A percentile compares a stretch with the other conserved stretches of the same genome.
Conservation (phyloP, 495 filamentous ascomycete genomes). For the Glutinoglossum americanum region DNA sequence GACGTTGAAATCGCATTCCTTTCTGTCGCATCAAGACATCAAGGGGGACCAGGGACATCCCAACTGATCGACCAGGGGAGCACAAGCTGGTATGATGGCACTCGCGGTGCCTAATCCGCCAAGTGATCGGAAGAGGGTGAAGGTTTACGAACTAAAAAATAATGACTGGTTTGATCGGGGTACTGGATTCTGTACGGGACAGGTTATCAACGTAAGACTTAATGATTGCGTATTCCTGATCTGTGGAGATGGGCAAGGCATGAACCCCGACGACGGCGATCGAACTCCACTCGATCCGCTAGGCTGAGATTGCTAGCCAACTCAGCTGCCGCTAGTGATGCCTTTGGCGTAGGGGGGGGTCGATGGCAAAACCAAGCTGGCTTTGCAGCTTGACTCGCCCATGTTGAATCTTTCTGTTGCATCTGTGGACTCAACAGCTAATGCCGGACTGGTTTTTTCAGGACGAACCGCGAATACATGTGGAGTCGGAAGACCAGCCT, state of each 20-base stretch:
- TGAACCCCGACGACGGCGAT: background rate
- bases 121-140: constrained; percentile 87
- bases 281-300: background rate
- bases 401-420: background rate
- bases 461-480: constrained; percentile 72
- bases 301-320: background rate
- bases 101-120: constrained; percentile 59
- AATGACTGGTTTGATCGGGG: constrained; percentile 99
- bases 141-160: constrained; percentile 94
- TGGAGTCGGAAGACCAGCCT: constrained; percentile 83
- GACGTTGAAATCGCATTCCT: background rate
- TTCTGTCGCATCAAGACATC: background rate
- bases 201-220: constrained; percentile 48
- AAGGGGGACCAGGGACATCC: background rate
- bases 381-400: background rate
- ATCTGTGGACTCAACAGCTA: background rate
- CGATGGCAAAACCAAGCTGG: background rate
- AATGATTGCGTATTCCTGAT: background rate
- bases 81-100: constrained; percentile 36
- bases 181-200: constrained; percentile 82
- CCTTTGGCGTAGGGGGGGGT: background rate
- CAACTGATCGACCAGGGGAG: background rate
- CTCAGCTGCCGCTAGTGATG: background rate
- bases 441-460: constrained; percentile 12
- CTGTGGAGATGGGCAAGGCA: background rate